Evolutionary conservation across 2,329 filamentous ascomycete species (phyloP).

Genomic region (Penicillium verrucosum): DNA sequence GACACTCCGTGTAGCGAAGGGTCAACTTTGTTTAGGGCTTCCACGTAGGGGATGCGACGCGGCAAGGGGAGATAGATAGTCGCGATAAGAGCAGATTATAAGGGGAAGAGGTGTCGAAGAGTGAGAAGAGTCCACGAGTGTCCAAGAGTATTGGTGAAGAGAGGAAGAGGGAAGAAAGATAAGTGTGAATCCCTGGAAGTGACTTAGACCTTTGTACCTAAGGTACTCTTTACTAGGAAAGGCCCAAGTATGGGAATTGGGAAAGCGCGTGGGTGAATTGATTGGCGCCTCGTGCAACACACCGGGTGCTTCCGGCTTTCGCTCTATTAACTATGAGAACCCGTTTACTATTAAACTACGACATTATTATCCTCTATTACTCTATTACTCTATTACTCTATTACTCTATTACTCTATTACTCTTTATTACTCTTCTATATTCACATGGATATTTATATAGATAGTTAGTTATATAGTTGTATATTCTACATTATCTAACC

Average conservation of each 20-base stretch:
- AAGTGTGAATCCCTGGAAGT: not conserved
- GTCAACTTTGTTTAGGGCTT: constrained; percentile 14
- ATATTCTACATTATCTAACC: not conserved
- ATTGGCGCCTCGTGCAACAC: constrained; percentile 24
- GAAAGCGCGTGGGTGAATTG: constrained; percentile 22
- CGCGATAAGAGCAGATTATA: constrained; percentile 11
- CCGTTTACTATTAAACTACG: not conserved
- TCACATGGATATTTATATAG: not conserved
- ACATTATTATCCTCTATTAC: not conserved
- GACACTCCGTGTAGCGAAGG: constrained; percentile 7
- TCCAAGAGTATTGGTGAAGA: not conserved
- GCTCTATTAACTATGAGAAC: not conserved
- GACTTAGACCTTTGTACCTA: constrained; percentile 2
- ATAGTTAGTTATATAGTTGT: not conserved
- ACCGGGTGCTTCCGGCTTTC: constrained; percentile 20
- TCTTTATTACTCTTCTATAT: not conserved
- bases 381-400: not conserved
- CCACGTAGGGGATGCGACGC: constrained; percentile 22
- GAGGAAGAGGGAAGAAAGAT: not conserved
- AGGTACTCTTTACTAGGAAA: constrained; percentile 1
- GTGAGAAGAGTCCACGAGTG: not conserved
- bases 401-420: not conserved
- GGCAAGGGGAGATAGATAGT: constrained; percentile 17
- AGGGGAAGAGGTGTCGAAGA: not conserved
- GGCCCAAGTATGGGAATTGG: constrained; percentile 19